phyloP scores from a whole-genome alignment of 352 stramenopile species.

The Globisporangium takayamanum region DNA sequence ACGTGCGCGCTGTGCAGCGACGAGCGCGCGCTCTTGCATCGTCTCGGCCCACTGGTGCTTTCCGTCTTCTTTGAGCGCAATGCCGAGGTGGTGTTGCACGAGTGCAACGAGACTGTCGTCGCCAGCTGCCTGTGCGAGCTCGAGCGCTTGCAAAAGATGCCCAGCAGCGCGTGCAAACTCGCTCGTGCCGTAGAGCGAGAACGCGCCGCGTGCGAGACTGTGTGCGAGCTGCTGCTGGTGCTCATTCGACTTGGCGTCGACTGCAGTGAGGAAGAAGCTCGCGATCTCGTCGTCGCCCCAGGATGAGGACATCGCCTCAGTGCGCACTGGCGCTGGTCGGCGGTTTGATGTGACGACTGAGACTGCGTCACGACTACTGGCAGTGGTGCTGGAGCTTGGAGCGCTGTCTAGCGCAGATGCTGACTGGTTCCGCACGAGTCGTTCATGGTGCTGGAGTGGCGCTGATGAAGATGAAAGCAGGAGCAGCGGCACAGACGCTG shows the following conservation, averaged over 20 bases:
- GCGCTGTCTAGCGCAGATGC: constrained; percentile 1
- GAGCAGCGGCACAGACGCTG: background rate
- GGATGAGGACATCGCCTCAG: constrained; percentile 1
- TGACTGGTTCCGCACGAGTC: constrained; percentile 9
- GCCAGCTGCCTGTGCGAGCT: constrained; percentile 16
- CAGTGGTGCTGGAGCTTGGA: background rate
- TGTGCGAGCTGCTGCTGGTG: constrained; percentile 29
- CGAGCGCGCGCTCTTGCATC: constrained; percentile 47
- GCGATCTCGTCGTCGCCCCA: constrained; percentile 35
- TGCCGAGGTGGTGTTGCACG: constrained; percentile 60
- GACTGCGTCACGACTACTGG: background rate
- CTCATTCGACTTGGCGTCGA: constrained; percentile 33
- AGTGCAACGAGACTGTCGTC: constrained; percentile 29
- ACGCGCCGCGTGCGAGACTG: constrained; percentile 34
- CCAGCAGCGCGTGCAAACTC: constrained; percentile 25
- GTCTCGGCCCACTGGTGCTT: constrained; percentile 26
- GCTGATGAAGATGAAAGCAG: background rate
- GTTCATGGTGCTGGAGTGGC: background rate
- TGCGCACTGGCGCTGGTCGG: background rate
- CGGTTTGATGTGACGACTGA: background rate
- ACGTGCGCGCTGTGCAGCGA: constrained; percentile 28
- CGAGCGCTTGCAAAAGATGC: constrained; percentile 33
- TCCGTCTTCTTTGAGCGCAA: constrained; percentile 58
- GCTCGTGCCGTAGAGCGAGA: constrained; percentile 44
- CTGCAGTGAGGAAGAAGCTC: constrained; percentile 73